Conservation (phyloP, 192 early-diverging fungal species). For the Backusella parvicylindrica region DNA sequence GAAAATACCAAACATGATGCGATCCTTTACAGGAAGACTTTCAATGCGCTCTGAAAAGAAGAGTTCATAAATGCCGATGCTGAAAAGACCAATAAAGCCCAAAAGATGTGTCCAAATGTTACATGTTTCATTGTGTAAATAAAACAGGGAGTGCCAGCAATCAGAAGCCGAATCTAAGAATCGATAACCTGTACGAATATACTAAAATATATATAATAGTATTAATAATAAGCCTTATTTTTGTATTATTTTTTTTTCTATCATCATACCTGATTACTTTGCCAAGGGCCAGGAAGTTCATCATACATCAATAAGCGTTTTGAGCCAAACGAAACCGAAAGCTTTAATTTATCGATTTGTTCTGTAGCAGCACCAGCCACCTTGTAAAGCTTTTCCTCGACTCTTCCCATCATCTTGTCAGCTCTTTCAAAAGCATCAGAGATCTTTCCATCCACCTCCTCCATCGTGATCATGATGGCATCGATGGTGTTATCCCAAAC, state of each 20-base stretch:
- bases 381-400: constrained; percentile 27
- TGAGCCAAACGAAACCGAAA: constrained; percentile 43
- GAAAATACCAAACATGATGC: constrained; percentile 52
- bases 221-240: not conserved
- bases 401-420: constrained; percentile 15
- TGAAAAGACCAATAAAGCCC: constrained; percentile 57
- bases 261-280: constrained; percentile 45
- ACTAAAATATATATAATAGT: constrained; percentile 5
- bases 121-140: constrained; percentile 66
- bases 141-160: constrained; percentile 59
- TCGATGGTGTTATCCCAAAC: constrained; percentile 29
- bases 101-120: constrained; percentile 68
- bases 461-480: constrained; percentile 25
- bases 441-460: constrained; percentile 32
- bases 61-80: constrained; percentile 49
- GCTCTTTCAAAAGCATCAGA: constrained; percentile 21
- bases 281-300: constrained; percentile 57
- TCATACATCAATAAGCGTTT: constrained; percentile 55
- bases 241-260: constrained; percentile 10
- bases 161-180: constrained; percentile 49
- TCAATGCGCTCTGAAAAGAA: constrained; percentile 25
- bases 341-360: constrained; percentile 42
- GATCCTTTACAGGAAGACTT: constrained; percentile 35
- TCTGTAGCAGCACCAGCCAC: constrained; percentile 24
- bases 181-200: constrained; percentile 49